phyloP scores from a whole-genome alignment of 805 yeast species.

The Lachancea kluyveri region DNA sequence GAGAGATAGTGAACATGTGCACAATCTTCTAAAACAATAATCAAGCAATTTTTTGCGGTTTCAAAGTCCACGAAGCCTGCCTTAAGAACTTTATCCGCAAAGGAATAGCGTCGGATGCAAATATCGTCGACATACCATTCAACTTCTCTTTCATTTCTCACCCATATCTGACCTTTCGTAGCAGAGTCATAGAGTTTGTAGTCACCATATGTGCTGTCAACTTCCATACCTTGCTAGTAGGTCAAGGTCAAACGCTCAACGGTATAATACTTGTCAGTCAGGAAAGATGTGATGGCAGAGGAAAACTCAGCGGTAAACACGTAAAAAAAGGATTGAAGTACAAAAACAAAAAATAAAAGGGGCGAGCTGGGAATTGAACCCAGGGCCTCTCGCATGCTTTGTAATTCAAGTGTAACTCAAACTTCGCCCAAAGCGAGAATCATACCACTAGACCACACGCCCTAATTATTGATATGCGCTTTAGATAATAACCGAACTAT shows the following conservation, averaged over 20 bases:
- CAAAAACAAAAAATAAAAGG: constrained; percentile 12
- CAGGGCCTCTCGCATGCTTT: constrained; percentile 47
- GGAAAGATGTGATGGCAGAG: too few relatives aligned
- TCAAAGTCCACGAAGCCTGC: constrained; percentile 58
- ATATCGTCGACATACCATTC: constrained; percentile 32
- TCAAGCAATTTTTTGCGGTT: constrained; percentile 36
- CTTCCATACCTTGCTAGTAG: too few relatives aligned
- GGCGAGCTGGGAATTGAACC: constrained; percentile 48
- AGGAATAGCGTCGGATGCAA: constrained; percentile 35
- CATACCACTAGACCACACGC: constrained; percentile 51
- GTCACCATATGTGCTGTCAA: neutral
- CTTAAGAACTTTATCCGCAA: constrained; percentile 41
- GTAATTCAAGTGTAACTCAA: constrained; percentile 11
- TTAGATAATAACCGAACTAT: too few relatives aligned
- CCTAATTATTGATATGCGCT: constrained; percentile 11
- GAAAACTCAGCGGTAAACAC: too few relatives aligned
- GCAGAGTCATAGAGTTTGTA: constrained; percentile 2
- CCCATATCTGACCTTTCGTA: constrained; percentile 21
- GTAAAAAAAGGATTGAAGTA: neutral
- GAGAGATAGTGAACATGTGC: constrained; percentile 53
- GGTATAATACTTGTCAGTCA: too few relatives aligned
- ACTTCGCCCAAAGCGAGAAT: constrained; percentile 46
- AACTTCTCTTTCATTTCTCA: constrained; percentile 32
- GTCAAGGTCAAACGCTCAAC: too few relatives aligned
- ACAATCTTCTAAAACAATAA: constrained; percentile 52